A percentile compares a stretch with the other conserved stretches of the same genome.
These are phyloP conservation scores for Vanrija pseudolonga DNA, from an alignment of 1,284 basidiomycete genomes.

Conservation along the genomic window DNA sequence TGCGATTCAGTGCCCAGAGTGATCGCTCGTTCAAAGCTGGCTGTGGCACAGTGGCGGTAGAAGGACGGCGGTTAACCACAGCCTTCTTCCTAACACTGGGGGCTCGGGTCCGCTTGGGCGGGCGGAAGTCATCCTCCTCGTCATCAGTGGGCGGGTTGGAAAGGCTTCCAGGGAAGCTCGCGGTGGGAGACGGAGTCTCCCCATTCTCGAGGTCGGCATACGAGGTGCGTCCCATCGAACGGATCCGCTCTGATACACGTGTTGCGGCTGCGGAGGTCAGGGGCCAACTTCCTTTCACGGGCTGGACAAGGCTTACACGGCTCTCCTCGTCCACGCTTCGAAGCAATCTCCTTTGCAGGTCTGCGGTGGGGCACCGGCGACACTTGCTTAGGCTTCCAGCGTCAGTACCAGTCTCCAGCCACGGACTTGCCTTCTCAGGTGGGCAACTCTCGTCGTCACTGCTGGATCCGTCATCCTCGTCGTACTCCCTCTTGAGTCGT, in stretches of 20 bases:
- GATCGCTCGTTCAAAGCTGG: background rate
- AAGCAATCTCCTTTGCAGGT: no score
- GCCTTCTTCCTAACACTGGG: no score
- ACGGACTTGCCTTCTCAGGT: no score
- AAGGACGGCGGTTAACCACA: background rate
- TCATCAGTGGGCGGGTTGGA: conserved; percentile 13
- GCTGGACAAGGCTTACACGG: background rate
- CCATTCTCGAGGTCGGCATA: conserved; percentile 29
- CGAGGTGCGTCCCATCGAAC: conserved; percentile 35
- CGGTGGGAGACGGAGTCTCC: conserved; percentile 7
- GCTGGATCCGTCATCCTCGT: background rate
- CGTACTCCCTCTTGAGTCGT: no score
- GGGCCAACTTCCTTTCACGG: background rate
- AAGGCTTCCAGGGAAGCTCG: conserved; percentile 2
- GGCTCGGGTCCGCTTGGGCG: conserved; percentile 13
- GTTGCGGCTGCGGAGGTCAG: conserved; percentile 2
- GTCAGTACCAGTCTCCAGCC: no score
- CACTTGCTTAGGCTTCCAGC: no score
- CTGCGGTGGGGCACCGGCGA: no score
- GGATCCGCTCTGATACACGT: conserved; percentile 38
- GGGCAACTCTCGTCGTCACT: no score
- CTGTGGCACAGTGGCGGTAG: background rate
- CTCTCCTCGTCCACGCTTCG: background rate
- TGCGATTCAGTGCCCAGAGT: conserved; percentile 34
- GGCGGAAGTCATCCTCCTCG: conserved; percentile 40